Percentiles rank a stretch among this genome's conserved stretches.
Evolutionary conservation across 768 basidiomycete species (phyloP).

Genomic region (Tricholoma terreum): DNA sequence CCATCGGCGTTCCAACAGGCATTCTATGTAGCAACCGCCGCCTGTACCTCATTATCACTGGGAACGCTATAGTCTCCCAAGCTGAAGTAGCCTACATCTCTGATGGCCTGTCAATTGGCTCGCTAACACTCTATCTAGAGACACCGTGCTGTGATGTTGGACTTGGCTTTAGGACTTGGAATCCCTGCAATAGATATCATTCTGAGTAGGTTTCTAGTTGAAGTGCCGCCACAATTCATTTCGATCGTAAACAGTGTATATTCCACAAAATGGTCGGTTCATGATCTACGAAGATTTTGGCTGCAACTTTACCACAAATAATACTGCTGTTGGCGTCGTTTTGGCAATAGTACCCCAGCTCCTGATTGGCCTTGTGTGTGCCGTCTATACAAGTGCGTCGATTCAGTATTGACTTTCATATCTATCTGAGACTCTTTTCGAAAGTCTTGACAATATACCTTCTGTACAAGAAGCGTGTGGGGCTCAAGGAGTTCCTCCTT

Average conservation of each 20-base stretch:
- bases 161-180: neutral
- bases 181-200: neutral
- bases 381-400: constrained; percentile 32
- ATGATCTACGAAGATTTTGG: constrained; percentile 58
- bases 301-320: constrained; percentile 49
- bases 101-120: neutral
- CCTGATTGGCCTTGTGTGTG: constrained; percentile 38
- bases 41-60: neutral
- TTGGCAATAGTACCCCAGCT: constrained; percentile 39
- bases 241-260: constrained; percentile 33
- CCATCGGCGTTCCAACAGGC: neutral
- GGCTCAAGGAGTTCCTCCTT: neutral
- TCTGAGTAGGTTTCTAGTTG: constrained; percentile 29
- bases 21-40: neutral
- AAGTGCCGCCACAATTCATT: neutral
- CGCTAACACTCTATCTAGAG: neutral
- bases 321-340: constrained; percentile 41
- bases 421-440: neutral
- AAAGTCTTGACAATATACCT: constrained; percentile 34
- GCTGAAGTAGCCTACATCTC: neutral
- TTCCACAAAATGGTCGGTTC: constrained; percentile 56
- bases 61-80: neutral
- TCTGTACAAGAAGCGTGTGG: constrained; percentile 33
- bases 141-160: neutral
- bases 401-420: neutral